Conservation (phyloP, 1,284 basidiomycete species). For the Singerocomus inundabilis region DNA sequence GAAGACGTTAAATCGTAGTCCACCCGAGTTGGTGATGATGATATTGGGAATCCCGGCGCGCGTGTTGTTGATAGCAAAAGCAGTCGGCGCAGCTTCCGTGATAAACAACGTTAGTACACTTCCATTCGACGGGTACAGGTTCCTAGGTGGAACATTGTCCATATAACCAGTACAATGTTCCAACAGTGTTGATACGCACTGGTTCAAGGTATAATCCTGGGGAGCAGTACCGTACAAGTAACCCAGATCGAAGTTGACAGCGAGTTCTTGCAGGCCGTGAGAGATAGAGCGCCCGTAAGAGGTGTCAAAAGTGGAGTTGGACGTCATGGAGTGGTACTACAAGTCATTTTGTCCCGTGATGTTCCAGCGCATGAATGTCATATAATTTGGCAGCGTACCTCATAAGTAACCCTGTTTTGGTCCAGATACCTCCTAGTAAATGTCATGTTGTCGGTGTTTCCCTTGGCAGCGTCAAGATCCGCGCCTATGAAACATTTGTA, state of each 20-base stretch:
- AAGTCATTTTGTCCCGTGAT: background rate
- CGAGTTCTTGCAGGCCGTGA: conserved; percentile 50
- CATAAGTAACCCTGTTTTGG: conserved; percentile 69
- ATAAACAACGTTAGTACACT: conserved; percentile 64
- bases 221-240: conserved; percentile 68
- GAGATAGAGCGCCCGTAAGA: conserved; percentile 51
- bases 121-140: conserved; percentile 63
- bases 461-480: conserved; percentile 42
- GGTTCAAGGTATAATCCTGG: conserved; percentile 64
- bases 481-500: conserved; percentile 38
- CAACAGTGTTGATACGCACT: conserved; percentile 37
- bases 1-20: conserved; percentile 73
- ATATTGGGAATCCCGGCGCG: conserved; percentile 58
- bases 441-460: conserved; percentile 47
- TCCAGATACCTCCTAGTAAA: conserved; percentile 73
- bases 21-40: conserved; percentile 72
- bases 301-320: conserved; percentile 56
- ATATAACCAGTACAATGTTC: background rate
- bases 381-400: conserved; percentile 38
- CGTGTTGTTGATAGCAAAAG: conserved; percentile 59
- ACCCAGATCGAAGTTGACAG: conserved; percentile 52
- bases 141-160: conserved; percentile 31
- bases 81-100: conserved; percentile 54
- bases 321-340: conserved; percentile 57
- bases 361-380: background rate